A percentile compares a stretch with the other conserved stretches of the same genome.
These are phyloP conservation scores for Solanum gracilifrons DNA, from an alignment of 257 asterid genomes.

Conservation along the genomic window DNA sequence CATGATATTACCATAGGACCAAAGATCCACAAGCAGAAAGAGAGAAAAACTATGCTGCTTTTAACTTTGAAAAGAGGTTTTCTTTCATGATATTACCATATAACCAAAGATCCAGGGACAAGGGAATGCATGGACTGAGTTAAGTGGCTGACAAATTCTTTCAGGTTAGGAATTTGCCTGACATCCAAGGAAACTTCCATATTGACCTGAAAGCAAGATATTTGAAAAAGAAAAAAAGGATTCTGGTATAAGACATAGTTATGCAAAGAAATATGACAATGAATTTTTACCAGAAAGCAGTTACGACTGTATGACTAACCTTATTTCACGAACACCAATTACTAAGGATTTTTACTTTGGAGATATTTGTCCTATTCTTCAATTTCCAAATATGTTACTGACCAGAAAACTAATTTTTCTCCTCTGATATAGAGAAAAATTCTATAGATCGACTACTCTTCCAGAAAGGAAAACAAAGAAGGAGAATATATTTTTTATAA, in stretches of 20 bases:
- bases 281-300: background rate
- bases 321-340: background rate
- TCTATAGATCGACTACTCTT: background rate
- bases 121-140: conserved; percentile 76
- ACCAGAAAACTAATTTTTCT: background rate
- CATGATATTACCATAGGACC: conserved; percentile 49
- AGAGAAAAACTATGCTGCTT: background rate
- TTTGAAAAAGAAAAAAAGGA: background rate
- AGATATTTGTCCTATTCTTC: background rate
- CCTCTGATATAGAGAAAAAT: background rate
- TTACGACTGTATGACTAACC: background rate
- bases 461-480: background rate
- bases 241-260: background rate
- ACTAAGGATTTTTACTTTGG: background rate
- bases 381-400: background rate
- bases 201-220: conserved; percentile 48
- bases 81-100: conserved; percentile 43
- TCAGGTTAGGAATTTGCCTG: conserved; percentile 57
- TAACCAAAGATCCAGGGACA: conserved; percentile 73
- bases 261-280: background rate
- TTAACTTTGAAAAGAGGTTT: background rate
- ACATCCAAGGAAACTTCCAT: conserved; percentile 64
- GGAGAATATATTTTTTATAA: background rate
- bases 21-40: conserved; percentile 51
- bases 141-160: conserved; percentile 67